A percentile compares a stretch with the other conserved stretches of the same genome.
phyloP scores from a whole-genome alignment of 768 basidiomycete species.

The Tylopilus sp. region DNA sequence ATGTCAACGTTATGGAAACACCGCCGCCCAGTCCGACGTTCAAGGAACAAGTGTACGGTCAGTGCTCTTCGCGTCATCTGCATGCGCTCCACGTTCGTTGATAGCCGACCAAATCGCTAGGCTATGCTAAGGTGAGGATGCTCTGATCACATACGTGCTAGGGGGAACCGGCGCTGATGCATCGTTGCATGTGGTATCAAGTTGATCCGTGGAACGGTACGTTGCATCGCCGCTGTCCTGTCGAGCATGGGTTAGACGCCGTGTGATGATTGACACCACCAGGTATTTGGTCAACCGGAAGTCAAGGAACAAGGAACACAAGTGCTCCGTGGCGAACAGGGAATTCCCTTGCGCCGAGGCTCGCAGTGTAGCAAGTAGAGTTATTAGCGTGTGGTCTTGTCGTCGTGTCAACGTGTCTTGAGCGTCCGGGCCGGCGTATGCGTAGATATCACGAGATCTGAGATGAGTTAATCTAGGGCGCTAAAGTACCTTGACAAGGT shows the following conservation, averaged over 20 bases:
- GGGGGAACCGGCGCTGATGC: slow-evolving; percentile 5
- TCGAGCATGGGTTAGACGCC: background rate
- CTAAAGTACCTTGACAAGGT: slow-evolving; percentile 5
- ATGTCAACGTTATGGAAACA: slow-evolving; percentile 23
- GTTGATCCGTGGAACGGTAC: slow-evolving; percentile 31
- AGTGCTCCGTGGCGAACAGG: slow-evolving; percentile 49
- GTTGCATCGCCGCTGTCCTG: slow-evolving; percentile 6
- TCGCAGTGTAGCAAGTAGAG: slow-evolving; percentile 23
- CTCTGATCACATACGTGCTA: background rate
- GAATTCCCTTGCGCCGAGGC: slow-evolving; percentile 28
- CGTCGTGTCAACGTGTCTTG: background rate
- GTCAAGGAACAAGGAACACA: slow-evolving; percentile 52
- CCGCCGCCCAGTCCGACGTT: slow-evolving; percentile 40
- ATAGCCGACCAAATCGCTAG: slow-evolving; percentile 8
- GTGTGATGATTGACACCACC: background rate
- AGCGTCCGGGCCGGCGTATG: background rate
- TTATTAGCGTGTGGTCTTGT: background rate
- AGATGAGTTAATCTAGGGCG: slow-evolving; percentile 15
- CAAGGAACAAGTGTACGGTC: slow-evolving; percentile 59
- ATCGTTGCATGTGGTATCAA: slow-evolving; percentile 1
- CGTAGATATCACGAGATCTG: slow-evolving; percentile 14
- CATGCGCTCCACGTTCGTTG: background rate
- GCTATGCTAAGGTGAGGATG: slow-evolving; percentile 28
- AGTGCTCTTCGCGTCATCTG: slow-evolving; percentile 7
- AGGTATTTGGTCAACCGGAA: slow-evolving; percentile 33